phyloP scores from a whole-genome alignment of 2,329 filamentous ascomycete species.

The Rhynchosporium secalis region DNA sequence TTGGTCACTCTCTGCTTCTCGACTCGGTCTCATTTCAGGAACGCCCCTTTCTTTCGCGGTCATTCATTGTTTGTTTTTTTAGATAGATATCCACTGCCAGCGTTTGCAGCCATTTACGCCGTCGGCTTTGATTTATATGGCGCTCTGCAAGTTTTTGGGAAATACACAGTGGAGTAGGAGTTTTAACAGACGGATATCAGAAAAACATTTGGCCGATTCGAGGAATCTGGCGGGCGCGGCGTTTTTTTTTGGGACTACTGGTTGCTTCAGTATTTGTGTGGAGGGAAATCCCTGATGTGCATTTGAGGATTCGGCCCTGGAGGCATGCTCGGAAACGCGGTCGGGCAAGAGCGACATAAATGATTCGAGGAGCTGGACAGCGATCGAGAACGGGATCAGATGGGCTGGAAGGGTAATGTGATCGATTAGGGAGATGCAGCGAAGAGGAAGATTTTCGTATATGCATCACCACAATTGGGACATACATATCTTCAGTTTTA shows the following conservation, averaged over 20 bases:
- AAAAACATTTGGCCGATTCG: background rate
- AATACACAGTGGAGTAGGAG: background rate
- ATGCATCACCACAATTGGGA: too few species aligned
- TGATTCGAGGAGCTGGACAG: too few species aligned
- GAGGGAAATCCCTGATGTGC: too few species aligned
- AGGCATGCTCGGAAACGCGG: too few species aligned
- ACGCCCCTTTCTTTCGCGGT: background rate
- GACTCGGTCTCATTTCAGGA: background rate
- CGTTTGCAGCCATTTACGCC: background rate
- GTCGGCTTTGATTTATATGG: background rate
- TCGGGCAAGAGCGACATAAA: too few species aligned
- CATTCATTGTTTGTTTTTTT: background rate
- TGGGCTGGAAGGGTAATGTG: too few species aligned
- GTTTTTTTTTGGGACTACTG: background rate
- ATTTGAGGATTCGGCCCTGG: too few species aligned
- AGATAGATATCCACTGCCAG: constrained; percentile 14
- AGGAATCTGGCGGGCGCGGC: background rate
- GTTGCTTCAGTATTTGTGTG: too few species aligned
- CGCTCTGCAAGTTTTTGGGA: background rate
- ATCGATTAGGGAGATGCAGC: too few species aligned
- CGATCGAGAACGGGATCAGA: too few species aligned
- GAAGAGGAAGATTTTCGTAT: too few species aligned
- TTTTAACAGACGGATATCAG: background rate
- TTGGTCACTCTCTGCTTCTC: background rate
- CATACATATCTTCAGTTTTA: too few species aligned